Conservation (phyloP, 1,139 yeast genomes). For the Candida sanyaensis region DNA sequence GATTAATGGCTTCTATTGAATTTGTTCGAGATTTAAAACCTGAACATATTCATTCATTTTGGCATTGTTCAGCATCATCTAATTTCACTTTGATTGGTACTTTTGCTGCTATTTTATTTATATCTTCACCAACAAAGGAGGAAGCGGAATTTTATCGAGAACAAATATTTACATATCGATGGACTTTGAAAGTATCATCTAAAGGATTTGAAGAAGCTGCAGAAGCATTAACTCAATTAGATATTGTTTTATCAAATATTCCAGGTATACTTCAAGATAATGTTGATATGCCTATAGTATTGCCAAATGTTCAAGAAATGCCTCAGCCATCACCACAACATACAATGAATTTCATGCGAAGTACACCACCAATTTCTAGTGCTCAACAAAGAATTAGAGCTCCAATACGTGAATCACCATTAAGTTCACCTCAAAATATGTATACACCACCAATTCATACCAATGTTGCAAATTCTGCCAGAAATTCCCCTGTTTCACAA, state of each 20-base stretch:
- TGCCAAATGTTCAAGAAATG: slow-evolving; percentile 33
- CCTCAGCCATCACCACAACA: slow-evolving; percentile 5
- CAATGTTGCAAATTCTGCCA: background rate
- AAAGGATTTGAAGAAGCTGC: slow-evolving; percentile 76
- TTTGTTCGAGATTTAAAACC: slow-evolving; percentile 74
- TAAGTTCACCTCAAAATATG: slow-evolving; percentile 25
- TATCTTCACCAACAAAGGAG: slow-evolving; percentile 58
- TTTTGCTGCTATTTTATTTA: slow-evolving; percentile 76
- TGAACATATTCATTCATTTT: slow-evolving; percentile 82
- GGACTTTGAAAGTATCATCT: slow-evolving; percentile 71
- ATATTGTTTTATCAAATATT: slow-evolving; percentile 61
- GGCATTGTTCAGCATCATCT: slow-evolving; percentile 82
- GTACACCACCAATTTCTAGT: background rate
- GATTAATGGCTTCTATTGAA: slow-evolving; percentile 79
- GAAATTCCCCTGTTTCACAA: slow-evolving; percentile 31
- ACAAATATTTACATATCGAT: slow-evolving; percentile 71
- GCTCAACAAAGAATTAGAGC: slow-evolving; percentile 8
- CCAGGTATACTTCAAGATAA: slow-evolving; percentile 63
- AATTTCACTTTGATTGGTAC: slow-evolving; percentile 82
- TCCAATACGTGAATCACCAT: slow-evolving; percentile 18
- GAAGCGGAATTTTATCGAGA: slow-evolving; percentile 67
- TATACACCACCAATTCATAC: slow-evolving; percentile 16
- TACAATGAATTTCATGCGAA: background rate
- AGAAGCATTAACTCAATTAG: slow-evolving; percentile 67
- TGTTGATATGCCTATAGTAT: slow-evolving; percentile 40